Evolutionary conservation across 2,329 filamentous ascomycete species (phyloP).

Genomic region (Apiospora marii): DNA sequence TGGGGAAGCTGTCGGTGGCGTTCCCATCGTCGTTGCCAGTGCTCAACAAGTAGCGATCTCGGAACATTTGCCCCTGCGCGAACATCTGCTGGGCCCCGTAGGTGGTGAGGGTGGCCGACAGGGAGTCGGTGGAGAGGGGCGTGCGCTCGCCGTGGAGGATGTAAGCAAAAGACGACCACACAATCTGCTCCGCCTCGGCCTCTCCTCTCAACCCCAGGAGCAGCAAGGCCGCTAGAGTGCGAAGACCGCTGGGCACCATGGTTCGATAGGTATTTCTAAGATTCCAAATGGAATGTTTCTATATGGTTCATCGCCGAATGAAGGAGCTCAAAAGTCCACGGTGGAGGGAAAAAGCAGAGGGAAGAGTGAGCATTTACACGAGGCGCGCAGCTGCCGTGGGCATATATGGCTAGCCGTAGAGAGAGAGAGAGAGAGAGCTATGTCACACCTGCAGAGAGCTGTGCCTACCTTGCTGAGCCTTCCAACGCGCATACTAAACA

Average conservation of each 20-base stretch:
- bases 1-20: constrained; percentile 45
- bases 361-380: background rate
- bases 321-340: background rate
- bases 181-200: constrained; percentile 46
- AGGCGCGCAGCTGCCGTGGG: background rate
- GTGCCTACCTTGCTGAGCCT: background rate
- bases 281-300: background rate
- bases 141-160: constrained; percentile 62
- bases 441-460: background rate
- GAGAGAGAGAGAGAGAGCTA: background rate
- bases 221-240: constrained; percentile 28
- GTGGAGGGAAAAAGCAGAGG: background rate
- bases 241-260: background rate
- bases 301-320: background rate
- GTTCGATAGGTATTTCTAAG: background rate
- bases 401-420: background rate
- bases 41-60: constrained; percentile 55
- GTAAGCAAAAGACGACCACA: constrained; percentile 59
- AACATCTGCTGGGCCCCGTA: constrained; percentile 61
- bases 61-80: constrained; percentile 56
- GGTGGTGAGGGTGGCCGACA: constrained; percentile 53
- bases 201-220: constrained; percentile 36
- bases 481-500: background rate
- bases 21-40: constrained; percentile 32
- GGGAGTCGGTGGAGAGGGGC: constrained; percentile 44